Evolutionary conservation across 2,329 filamentous ascomycete species (phyloP).

Genomic region (Dendryphion nanum): DNA sequence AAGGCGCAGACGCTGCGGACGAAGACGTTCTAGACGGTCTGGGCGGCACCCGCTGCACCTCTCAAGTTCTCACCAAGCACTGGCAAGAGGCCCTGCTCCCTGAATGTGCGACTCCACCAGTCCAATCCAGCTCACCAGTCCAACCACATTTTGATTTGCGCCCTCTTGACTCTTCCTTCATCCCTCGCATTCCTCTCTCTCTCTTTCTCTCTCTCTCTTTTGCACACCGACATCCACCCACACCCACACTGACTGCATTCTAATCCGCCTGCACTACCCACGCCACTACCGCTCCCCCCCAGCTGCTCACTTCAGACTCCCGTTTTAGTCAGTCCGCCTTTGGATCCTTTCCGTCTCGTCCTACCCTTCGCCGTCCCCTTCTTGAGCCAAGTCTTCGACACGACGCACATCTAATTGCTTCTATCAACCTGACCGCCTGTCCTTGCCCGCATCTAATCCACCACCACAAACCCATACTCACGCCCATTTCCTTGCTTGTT

Average conservation of each 20-base stretch:
- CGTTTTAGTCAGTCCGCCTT: not conserved
- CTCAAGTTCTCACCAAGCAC: too few relatives aligned
- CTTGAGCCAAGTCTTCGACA: not conserved
- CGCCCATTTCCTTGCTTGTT: constrained; percentile 5
- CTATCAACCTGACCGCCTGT: not conserved
- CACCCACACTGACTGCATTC: too few relatives aligned
- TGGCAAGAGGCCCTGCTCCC: too few relatives aligned
- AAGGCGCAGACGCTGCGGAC: too few relatives aligned
- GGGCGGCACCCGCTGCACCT: too few relatives aligned
- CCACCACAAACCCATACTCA: too few relatives aligned
- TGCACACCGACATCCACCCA: not conserved
- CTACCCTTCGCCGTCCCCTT: not conserved
- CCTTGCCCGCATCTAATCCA: constrained; percentile 4
- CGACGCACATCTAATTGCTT: not conserved
- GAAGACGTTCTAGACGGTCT: too few relatives aligned
- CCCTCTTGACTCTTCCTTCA: not conserved
- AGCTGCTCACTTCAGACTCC: not conserved
- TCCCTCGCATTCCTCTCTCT: constrained; percentile 1
- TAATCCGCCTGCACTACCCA: not conserved
- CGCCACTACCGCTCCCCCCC: not conserved
- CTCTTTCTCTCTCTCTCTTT: not conserved
- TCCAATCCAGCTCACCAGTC: too few relatives aligned
- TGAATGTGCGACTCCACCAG: too few relatives aligned
- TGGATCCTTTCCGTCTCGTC: not conserved
- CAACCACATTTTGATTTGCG: too few relatives aligned